Conservation (phyloP, 148 eudicot species). For the Chenopodium suecicum region DNA sequence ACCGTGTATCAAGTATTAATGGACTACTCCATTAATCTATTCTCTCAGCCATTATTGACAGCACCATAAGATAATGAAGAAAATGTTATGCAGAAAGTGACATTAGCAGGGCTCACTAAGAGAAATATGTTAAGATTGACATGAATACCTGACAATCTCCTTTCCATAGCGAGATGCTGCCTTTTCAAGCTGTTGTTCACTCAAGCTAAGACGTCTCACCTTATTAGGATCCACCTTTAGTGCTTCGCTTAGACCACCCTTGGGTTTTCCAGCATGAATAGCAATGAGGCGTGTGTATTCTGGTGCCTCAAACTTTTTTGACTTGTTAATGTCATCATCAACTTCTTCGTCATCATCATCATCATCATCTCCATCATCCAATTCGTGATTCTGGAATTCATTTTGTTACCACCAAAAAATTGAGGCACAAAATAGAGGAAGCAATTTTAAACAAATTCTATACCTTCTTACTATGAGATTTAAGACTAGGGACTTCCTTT, state of each 20-base stretch:
- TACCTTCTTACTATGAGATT: slow-evolving; percentile 46
- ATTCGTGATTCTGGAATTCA: slow-evolving; percentile 33
- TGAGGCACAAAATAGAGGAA: slow-evolving; percentile 6
- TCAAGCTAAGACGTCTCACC: slow-evolving; percentile 81
- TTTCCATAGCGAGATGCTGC: slow-evolving; percentile 48
- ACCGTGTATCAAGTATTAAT: not conserved
- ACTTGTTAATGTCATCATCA: slow-evolving; percentile 31
- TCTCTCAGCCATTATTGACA: not conserved
- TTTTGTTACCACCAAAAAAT: slow-evolving; percentile 4
- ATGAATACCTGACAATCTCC: slow-evolving; percentile 57
- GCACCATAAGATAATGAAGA: not conserved
- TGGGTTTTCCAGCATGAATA: slow-evolving; percentile 79
- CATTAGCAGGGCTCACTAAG: not conserved
- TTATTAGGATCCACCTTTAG: slow-evolving; percentile 53
- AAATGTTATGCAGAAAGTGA: not conserved
- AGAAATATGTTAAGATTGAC: not conserved
- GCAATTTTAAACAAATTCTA: not conserved
- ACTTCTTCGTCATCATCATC: slow-evolving; percentile 50
- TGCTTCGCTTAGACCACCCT: slow-evolving; percentile 64
- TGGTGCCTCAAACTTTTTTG: slow-evolving; percentile 43
- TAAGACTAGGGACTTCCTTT: slow-evolving; percentile 49
- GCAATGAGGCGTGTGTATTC: slow-evolving; percentile 66
- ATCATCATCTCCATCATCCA: slow-evolving; percentile 43
- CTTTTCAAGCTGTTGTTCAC: slow-evolving; percentile 69
- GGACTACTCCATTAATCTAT: not conserved